Conservation (phyloP, 306 rosid species). For the Mimosa pudica region DNA sequence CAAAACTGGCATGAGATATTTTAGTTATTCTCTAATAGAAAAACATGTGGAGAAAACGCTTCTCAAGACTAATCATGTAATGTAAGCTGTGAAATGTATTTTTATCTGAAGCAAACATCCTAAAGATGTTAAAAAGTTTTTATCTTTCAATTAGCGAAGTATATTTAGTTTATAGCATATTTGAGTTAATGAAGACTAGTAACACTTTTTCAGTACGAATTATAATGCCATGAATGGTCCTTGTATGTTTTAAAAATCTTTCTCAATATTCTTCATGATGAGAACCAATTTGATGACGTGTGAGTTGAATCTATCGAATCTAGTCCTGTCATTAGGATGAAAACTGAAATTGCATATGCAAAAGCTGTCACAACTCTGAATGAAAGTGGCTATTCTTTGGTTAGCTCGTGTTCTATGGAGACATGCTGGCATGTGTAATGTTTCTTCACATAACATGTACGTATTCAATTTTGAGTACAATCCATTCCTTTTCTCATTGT, state of each 20-base stretch:
- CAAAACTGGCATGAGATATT: neutral
- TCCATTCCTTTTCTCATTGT: neutral
- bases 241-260: neutral
- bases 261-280: neutral
- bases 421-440: neutral
- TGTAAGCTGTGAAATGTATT: neutral
- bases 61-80: neutral
- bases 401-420: neutral
- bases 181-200: neutral
- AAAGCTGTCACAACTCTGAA: neutral
- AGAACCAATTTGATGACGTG: neutral
- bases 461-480: neutral
- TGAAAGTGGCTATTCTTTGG: neutral
- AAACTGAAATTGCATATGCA: neutral
- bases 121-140: neutral
- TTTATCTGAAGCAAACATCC: neutral
- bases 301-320: neutral
- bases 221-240: neutral
- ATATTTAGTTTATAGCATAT: neutral
- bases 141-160: neutral
- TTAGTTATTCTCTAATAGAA: neutral
- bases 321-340: neutral
- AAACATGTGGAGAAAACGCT: neutral
- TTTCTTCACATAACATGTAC: neutral
- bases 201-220: neutral